Evolutionary conservation across 306 rosid species (phyloP).

Genomic region (Prosopis cineraria): DNA sequence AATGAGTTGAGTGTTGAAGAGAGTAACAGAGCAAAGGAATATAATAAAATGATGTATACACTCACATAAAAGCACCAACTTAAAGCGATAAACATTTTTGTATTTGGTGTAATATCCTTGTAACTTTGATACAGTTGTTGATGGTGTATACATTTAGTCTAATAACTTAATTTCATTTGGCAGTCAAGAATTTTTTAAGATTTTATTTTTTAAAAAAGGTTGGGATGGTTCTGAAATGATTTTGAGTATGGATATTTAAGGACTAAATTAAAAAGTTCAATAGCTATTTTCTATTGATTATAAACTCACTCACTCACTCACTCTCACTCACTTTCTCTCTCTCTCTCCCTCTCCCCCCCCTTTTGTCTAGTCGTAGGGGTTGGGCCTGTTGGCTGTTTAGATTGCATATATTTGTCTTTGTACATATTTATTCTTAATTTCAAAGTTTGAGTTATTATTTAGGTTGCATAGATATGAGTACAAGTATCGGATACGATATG

Average conservation of each 20-base stretch:
- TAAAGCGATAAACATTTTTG: neutral
- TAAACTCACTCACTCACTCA: neutral
- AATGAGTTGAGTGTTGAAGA: neutral
- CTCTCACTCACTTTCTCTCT: neutral
- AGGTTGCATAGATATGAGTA: too few species aligned
- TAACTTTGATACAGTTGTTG: neutral
- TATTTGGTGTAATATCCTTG: neutral
- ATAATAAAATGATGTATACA: neutral
- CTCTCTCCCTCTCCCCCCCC: fast-evolving
- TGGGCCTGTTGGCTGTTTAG: conserved; percentile 11
- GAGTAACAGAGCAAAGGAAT: neutral
- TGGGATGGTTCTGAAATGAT: conserved; percentile 2
- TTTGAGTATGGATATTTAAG: conserved; percentile 7
- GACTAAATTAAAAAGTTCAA: neutral
- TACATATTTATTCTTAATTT: conserved; percentile 6
- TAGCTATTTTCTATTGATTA: neutral
- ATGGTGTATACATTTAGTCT: neutral
- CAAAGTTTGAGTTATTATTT: too few species aligned
- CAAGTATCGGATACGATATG: too few species aligned
- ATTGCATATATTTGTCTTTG: conserved; percentile 17
- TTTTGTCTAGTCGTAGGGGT: neutral
- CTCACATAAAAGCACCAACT: neutral
- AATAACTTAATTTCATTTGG: neutral
- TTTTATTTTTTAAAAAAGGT: neutral
- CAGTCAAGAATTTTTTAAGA: neutral